Evolutionary conservation across 2,329 filamentous ascomycete genomes (phyloP).

Genomic region (Xylaria sp.): DNA sequence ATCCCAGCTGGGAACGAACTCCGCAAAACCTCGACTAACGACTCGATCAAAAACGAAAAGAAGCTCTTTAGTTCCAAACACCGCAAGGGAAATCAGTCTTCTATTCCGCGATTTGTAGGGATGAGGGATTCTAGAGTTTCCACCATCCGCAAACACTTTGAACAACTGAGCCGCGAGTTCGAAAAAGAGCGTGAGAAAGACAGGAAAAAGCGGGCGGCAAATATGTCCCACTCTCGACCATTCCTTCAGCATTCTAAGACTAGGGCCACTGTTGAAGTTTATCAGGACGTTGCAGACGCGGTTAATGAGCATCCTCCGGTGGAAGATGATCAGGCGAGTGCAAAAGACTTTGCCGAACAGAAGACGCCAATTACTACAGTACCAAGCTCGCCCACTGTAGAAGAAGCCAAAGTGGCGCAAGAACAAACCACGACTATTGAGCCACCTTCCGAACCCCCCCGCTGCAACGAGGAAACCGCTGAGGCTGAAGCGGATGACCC

Average conservation of each 20-base stretch:
- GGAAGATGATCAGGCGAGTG: conserved; percentile 67
- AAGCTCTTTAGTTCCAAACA: conserved; percentile 72
- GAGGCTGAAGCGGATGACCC: conserved; percentile 59
- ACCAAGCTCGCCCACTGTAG: conserved; percentile 34
- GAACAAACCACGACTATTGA: conserved; percentile 28
- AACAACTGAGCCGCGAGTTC: conserved; percentile 95
- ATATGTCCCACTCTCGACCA: conserved; percentile 78
- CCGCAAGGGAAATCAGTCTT: conserved; percentile 73
- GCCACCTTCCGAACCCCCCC: conserved; percentile 47
- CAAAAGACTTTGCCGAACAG: conserved; percentile 51
- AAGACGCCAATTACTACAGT: conserved; percentile 43
- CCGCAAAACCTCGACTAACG: conserved; percentile 52
- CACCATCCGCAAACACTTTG: conserved; percentile 93
- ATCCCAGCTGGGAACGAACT: conserved; percentile 47
- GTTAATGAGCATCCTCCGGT: conserved; percentile 80
- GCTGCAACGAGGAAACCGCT: conserved; percentile 49
- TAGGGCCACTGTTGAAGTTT: conserved; percentile 96
- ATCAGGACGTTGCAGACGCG: conserved; percentile 91
- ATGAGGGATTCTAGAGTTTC: conserved; percentile 84
- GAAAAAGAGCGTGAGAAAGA: conserved; percentile 93
- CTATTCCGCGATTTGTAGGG: conserved; percentile 88
- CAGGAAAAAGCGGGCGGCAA: conserved; percentile 81
- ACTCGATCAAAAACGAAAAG: conserved; percentile 70
- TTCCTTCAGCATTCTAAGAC: conserved; percentile 88
- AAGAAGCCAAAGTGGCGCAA: conserved; percentile 23